These are phyloP conservation scores for Hypholoma fasciculare DNA, from an alignment of 768 basidiomycete genomes.

Conservation along the genomic window DNA sequence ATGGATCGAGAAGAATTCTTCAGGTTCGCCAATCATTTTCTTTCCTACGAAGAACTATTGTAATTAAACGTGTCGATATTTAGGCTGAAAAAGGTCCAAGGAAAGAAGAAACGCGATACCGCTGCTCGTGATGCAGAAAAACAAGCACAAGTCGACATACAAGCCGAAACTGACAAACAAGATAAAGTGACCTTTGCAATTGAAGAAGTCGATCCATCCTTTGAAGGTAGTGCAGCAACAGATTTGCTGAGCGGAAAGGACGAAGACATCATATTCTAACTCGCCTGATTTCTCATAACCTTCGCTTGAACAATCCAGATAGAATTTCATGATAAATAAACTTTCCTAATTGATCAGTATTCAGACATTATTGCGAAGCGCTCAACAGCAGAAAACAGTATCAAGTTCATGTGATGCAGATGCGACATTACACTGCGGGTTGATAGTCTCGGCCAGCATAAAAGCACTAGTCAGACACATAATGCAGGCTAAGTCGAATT, in stretches of 20 bases:
- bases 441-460: too few relatives aligned
- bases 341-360: too few relatives aligned
- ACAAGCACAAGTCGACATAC: conserved; percentile 21
- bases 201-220: background rate
- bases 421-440: too few relatives aligned
- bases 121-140: conserved; percentile 39
- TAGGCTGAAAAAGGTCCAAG: conserved; percentile 92
- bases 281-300: too few relatives aligned
- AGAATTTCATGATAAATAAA: too few relatives aligned
- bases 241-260: conserved; percentile 86
- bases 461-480: too few relatives aligned
- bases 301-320: background rate
- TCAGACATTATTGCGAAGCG: too few relatives aligned
- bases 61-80: background rate
- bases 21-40: conserved; percentile 43
- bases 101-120: conserved; percentile 90
- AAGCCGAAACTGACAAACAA: conserved; percentile 33
- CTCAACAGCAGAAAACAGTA: too few relatives aligned
- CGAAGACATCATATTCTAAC: conserved; percentile 90
- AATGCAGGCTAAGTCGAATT: background rate
- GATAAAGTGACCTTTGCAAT: background rate
- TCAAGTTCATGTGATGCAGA: too few relatives aligned
- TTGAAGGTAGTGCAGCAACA: conserved; percentile 1
- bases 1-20: conserved; percentile 98
- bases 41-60: conserved; percentile 13